phyloP scores from a whole-genome alignment of 305 asterid species.

The Solanum hybrid region DNA sequence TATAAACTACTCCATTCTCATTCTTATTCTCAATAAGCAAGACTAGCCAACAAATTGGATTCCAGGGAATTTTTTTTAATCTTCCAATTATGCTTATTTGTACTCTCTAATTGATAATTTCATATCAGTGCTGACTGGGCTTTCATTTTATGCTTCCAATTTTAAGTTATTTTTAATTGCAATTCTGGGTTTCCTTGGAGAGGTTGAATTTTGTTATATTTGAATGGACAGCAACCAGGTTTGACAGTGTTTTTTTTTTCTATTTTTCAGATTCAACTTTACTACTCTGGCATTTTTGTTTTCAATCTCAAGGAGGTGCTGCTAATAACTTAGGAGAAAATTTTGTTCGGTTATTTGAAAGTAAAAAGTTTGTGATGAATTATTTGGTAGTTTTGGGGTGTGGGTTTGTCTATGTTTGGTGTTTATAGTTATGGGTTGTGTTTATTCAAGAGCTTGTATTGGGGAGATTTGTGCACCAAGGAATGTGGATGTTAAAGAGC shows the following conservation, averaged over 20 bases:
- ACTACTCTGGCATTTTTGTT: not conserved
- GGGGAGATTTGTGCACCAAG: constrained; percentile 83
- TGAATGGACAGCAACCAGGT: not conserved
- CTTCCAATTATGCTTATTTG: not conserved
- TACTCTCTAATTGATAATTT: not conserved
- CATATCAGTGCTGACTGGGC: not conserved
- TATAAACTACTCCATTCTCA: not conserved
- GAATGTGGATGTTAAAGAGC: constrained; percentile 38
- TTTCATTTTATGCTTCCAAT: not conserved
- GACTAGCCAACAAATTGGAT: not conserved
- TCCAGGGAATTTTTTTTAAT: not conserved
- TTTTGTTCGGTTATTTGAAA: not conserved
- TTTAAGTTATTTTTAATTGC: constrained; percentile 9
- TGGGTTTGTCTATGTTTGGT: constrained; percentile 24
- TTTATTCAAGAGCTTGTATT: constrained; percentile 72
- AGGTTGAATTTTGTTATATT: constrained; percentile 4
- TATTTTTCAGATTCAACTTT: not conserved
- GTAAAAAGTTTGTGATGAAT: constrained; percentile 25
- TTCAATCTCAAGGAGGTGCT: not conserved
- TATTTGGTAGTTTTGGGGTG: constrained; percentile 18
- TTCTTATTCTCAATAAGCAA: not conserved
- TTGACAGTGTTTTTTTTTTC: not conserved
- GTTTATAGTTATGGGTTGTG: constrained; percentile 81
- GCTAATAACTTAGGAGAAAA: not conserved
- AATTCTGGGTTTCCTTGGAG: constrained; percentile 9